phyloP scores from a whole-genome alignment of 805 yeast species.

The Sungouiella thailandica region DNA sequence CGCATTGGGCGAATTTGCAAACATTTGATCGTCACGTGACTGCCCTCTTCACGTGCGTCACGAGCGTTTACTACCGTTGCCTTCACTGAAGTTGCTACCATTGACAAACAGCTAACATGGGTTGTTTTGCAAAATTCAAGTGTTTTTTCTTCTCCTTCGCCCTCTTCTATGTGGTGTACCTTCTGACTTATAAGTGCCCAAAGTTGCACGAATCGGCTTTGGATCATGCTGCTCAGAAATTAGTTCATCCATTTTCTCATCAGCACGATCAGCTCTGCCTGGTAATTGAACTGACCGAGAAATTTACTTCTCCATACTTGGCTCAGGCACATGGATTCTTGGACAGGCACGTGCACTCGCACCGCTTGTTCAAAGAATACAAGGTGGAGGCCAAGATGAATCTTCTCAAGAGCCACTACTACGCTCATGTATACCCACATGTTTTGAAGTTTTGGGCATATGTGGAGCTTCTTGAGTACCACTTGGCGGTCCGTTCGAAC shows the following conservation, averaged over 20 bases:
- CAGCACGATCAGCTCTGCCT: conserved; percentile 34
- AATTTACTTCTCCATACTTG: conserved; percentile 27
- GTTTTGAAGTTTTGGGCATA: conserved; percentile 28
- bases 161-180: conserved; percentile 32
- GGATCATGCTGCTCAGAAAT: conserved; percentile 21
- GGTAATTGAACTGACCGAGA: conserved; percentile 24
- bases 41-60: conserved; percentile 2
- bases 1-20: too few species aligned
- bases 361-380: conserved; percentile 29
- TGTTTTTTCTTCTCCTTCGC: conserved; percentile 19
- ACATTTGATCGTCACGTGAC: too few species aligned
- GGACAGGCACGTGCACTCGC: conserved; percentile 33
- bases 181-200: conserved; percentile 37
- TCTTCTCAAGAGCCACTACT: conserved; percentile 18
- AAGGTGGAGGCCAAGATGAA: conserved; percentile 24
- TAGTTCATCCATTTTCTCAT: conserved; percentile 36
- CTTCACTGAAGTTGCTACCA: conserved; percentile 3
- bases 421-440: conserved; percentile 24
- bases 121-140: conserved; percentile 16
- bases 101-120: conserved; percentile 6
- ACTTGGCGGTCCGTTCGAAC: conserved; percentile 22
- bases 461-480: conserved; percentile 31
- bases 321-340: conserved; percentile 23
- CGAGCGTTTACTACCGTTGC: conserved; percentile 1
- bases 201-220: conserved; percentile 24